phyloP scores from a whole-genome alignment of 306 rosid species.

The Rosa rugosa region DNA sequence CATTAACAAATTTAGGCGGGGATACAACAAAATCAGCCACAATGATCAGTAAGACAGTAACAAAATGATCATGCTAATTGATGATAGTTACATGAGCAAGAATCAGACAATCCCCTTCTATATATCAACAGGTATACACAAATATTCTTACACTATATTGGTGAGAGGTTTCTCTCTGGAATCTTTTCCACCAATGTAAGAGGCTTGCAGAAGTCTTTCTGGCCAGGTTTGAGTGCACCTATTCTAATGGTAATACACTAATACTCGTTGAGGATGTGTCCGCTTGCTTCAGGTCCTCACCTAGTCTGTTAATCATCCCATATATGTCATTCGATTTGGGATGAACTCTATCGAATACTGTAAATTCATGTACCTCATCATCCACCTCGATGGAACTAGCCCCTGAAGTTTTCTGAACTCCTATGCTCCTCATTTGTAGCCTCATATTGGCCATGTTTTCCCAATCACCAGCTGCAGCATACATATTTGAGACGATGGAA shows the following conservation, averaged over 20 bases:
- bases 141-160: background rate
- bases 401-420: conserved; percentile 72
- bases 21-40: background rate
- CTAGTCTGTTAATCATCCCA: conserved; percentile 64
- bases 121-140: conserved; percentile 1
- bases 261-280: conserved; percentile 36
- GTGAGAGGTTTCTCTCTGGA: background rate
- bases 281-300: conserved; percentile 51
- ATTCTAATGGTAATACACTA: conserved; percentile 20
- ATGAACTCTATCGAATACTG: conserved; percentile 68
- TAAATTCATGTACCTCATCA: conserved; percentile 72
- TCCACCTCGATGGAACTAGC: conserved; percentile 76
- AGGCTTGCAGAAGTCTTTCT: background rate
- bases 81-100: conserved; percentile 7
- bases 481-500: conserved; percentile 78
- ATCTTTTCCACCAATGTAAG: conserved; percentile 1
- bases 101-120: conserved; percentile 11
- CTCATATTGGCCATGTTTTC: conserved; percentile 55
- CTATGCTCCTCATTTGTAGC: conserved; percentile 57
- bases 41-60: background rate
- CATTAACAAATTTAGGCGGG: background rate
- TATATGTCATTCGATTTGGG: conserved; percentile 69
- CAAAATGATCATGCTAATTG: background rate
- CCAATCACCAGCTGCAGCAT: conserved; percentile 85
- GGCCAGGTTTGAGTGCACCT: background rate